phyloP scores from a whole-genome alignment of 768 basidiomycete genomes.

The Rhizopogon vesiculosus region DNA sequence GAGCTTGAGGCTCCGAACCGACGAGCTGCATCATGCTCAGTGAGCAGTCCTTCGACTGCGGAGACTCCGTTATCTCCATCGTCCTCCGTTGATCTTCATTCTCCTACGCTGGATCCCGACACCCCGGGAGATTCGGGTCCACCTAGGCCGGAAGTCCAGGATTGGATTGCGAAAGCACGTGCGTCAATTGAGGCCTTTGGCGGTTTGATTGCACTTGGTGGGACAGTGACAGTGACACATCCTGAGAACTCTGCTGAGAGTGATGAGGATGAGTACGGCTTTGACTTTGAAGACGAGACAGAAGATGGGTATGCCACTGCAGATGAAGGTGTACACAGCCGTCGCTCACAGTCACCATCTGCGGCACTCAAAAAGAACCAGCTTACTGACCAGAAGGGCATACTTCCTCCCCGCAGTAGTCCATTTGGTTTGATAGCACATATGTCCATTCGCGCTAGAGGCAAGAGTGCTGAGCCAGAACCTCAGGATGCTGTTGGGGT shows the following conservation, averaged over 20 bases:
- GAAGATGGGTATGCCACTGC: constrained; percentile 32
- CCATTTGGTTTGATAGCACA: constrained; percentile 79
- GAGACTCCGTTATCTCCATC: constrained; percentile 33
- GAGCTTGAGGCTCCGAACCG: constrained; percentile 52
- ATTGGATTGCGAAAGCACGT: constrained; percentile 75
- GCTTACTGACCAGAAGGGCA: constrained; percentile 37
- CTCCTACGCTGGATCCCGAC: constrained; percentile 20
- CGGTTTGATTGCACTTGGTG: constrained; percentile 59
- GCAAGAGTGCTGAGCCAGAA: constrained; percentile 36
- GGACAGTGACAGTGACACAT: constrained; percentile 47
- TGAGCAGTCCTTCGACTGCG: constrained; percentile 20
- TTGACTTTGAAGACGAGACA: constrained; percentile 35
- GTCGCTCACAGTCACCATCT: constrained; percentile 24
- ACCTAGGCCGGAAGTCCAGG: constrained; percentile 54
- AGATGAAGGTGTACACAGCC: constrained; percentile 11
- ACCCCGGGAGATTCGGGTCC: constrained; percentile 22
- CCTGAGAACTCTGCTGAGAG: constrained; percentile 39
- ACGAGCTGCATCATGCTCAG: constrained; percentile 9
- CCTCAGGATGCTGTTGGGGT: constrained; percentile 56
- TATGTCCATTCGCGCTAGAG: constrained; percentile 45
- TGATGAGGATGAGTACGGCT: constrained; percentile 32
- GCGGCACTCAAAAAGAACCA: constrained; percentile 34
- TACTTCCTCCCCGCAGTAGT: constrained; percentile 54
- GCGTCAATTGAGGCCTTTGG: constrained; percentile 66
- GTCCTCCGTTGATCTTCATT: constrained; percentile 21